phyloP scores from a whole-genome alignment of 1,284 basidiomycete species.

The Laetiporus sulphureus region DNA sequence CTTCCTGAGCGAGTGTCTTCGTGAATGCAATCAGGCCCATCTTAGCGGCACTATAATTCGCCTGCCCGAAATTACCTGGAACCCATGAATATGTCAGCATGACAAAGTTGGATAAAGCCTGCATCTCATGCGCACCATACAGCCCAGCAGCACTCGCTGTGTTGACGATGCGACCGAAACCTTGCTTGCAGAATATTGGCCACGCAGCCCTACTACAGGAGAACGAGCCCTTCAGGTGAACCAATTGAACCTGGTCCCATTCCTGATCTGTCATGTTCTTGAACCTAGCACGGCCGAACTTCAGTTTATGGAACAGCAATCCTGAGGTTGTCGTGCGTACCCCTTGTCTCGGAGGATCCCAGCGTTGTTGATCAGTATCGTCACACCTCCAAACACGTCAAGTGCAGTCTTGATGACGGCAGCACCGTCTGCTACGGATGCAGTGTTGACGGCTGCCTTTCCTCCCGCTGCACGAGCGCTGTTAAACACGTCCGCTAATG shows the following conservation, averaged over 20 bases:
- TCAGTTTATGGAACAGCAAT: neutral
- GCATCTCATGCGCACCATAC: constrained; percentile 62
- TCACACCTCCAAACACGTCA: constrained; percentile 80
- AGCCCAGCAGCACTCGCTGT: constrained; percentile 86
- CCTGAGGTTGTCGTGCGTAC: constrained; percentile 33
- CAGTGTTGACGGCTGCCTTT: constrained; percentile 80
- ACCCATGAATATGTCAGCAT: constrained; percentile 6
- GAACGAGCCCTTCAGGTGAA: constrained; percentile 94
- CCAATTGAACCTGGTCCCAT: constrained; percentile 82
- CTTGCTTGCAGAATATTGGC: constrained; percentile 94
- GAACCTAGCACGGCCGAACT: constrained; percentile 43
- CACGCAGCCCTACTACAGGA: constrained; percentile 96
- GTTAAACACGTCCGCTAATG: neutral
- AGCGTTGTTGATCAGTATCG: constrained; percentile 93
- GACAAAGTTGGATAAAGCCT: no score
- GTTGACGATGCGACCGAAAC: constrained; percentile 90
- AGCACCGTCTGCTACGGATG: constrained; percentile 85
- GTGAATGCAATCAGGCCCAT: constrained; percentile 90
- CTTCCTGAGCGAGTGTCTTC: constrained; percentile 88
- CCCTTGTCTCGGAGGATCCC: constrained; percentile 85
- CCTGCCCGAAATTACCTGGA: constrained; percentile 92
- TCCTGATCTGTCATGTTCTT: constrained; percentile 91
- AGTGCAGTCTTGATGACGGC: constrained; percentile 86
- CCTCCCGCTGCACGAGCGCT: constrained; percentile 62
- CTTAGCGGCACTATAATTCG: constrained; percentile 88